Evolutionary conservation across 495 filamentous ascomycete species (phyloP).

Genomic region (Neurospora sp.): DNA sequence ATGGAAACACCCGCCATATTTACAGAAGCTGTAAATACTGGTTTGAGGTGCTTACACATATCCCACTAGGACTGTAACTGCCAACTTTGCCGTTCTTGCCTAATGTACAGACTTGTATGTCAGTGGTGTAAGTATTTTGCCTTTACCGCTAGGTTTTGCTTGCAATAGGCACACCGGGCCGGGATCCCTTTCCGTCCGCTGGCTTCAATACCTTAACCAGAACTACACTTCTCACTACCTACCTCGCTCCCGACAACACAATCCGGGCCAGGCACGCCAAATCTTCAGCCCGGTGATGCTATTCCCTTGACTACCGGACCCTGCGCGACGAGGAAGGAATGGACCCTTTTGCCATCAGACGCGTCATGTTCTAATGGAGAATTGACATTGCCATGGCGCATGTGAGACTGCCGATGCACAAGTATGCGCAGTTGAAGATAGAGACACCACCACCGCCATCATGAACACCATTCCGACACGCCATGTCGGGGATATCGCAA

Average conservation of each 20-base stretch:
- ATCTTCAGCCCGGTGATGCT: not conserved
- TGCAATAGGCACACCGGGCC: not conserved
- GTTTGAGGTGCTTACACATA: not conserved
- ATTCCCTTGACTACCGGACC: not conserved
- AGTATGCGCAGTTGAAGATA: not conserved
- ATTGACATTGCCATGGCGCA: not conserved
- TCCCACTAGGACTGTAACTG: not conserved
- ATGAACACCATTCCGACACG: not conserved
- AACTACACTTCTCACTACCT: too few relatives aligned
- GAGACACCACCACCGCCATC: not conserved
- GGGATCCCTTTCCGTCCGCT: not conserved
- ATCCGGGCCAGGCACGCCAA: not conserved
- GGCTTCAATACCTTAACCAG: too few relatives aligned
- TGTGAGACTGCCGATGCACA: not conserved
- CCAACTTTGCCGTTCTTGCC: not conserved
- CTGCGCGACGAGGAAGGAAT: not conserved
- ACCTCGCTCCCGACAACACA: not conserved
- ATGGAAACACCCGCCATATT: not conserved
- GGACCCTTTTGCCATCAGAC: not conserved
- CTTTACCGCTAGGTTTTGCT: not conserved
- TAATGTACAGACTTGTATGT: not conserved
- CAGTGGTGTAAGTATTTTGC: not conserved
- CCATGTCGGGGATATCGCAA: not conserved
- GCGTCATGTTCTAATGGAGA: not conserved
- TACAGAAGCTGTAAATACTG: not conserved